Evolutionary conservation across 1,139 yeast genomes (phyloP), one percentile per base, ranked within the genome.

Genomic region (Arxiozyma slooffiae): DNA sequence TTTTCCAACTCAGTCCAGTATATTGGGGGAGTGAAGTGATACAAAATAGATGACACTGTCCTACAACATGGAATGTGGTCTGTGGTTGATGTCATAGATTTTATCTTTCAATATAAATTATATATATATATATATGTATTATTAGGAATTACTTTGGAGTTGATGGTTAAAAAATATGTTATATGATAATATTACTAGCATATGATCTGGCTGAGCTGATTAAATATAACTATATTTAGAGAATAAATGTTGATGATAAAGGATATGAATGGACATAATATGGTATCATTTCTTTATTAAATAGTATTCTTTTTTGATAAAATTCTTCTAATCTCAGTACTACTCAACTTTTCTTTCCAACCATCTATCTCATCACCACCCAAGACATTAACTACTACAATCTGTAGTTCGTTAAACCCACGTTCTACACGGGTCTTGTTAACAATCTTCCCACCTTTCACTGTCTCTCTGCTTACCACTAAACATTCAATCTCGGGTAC

Each of bases 401-500:
- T 67, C 1, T 71, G 71, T 46, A 94, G 70, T 45, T 65, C 64
- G 0, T 70, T 68, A 72, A 84, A 80, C 0, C 81, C 81, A 49
- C 77, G 76, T 30, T 77, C 79, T 6, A 54, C 51, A 56, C 99
- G 75, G 41, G 74, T 74, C 17, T 79, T 71, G 61, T 92, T 92
- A 43, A 94, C 82, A 55, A 73, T 73, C 0, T 71, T 77, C 0
- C 88, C 97, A 5, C 98, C 98, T 18, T 75, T 65, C 0, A 75
- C 69, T 0, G 97, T 85, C 61, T 94, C 98, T 43, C 79, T 74
- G 57, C 96, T 86, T 7, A 92, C 80, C 0, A 90, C 81, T 50
- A 94, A 74, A 0, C 89, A 85, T 57, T 89, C 85, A 43, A 94
- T 87, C 41, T 81, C 82, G 22, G 75, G 74, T 2, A 85, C 74